Evolutionary conservation across 2,329 filamentous ascomycete species (phyloP), one percentile per base, ranked within the genome.

Genomic region (Trichoderma simmonsii): DNA sequence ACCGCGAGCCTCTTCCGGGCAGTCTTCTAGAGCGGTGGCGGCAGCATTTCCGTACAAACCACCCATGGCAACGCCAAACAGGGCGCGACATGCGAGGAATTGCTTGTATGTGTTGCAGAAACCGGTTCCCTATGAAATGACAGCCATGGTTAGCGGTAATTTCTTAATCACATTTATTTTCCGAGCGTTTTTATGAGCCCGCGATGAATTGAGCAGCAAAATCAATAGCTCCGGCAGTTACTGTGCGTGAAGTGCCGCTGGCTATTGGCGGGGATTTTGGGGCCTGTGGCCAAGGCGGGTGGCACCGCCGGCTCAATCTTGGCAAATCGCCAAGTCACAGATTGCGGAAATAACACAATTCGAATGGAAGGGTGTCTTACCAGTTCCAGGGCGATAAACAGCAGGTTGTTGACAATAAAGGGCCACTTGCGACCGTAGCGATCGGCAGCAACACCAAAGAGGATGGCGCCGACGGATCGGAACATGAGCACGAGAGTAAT

Each of bases 51-150:
- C 93, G 80, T 94, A 90, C 2, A 95, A 75, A 75, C 93, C 93
- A 51, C 93, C 93, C 93, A 95, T 95, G 76, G 93, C 92, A 57
- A 95, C 81, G 60, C 93, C 93, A 77, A 95, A 95, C 3, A 95
- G 83, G 56, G 90, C 89, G 54, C 93, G 87, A 12, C 93, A 92
- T 12, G 90, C 92, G 26, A 96, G 84, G 78, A 95, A 95, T 75
- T 93, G 88, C 63, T 84, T 77, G 77, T 93, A 93, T 0, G 90
- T 94, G 0, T 85, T 80, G 74, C 87, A 88, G 78, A 93, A 94
- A 71, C 91, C 92, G 48, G 92, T 93, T 18, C 84, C 86, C 85
- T 87, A 62, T 1, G 24, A 14, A 18, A 28, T 6, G 28, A 4
- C n/a, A 65, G 28, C 26, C 63, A 63, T 61, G 18, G 32, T 72